Percentiles rank a stretch among this genome's conserved stretches.
Conservation (phyloP, 371 early-diverging fungal genomes). For the Zancudomyces culisetae region DNA sequence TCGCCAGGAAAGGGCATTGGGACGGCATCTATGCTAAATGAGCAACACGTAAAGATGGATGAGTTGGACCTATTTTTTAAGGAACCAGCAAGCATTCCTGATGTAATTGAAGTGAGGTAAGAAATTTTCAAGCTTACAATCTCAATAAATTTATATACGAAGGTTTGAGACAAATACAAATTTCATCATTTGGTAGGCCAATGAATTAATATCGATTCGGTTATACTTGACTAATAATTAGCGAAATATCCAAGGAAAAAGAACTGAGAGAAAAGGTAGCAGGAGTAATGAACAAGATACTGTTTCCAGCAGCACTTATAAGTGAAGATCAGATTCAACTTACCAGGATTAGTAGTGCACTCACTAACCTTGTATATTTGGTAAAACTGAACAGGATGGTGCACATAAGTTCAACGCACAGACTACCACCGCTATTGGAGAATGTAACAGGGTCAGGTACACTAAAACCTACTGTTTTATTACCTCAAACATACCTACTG, state of each 20-base stretch:
- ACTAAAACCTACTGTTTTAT: neutral
- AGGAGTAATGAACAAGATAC: neutral
- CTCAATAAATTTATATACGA: no score
- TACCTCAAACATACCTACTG: conserved; percentile 33
- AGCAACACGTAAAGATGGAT: neutral
- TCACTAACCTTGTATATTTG: conserved; percentile 71
- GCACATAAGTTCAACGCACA: conserved; percentile 1
- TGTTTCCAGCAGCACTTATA: neutral
- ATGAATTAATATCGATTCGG: no score
- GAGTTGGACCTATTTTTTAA: neutral
- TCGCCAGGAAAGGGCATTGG: neutral
- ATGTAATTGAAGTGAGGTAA: neutral
- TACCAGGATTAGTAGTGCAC: conserved; percentile 53
- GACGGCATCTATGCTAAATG: neutral
- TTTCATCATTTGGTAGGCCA: no score
- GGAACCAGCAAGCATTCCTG: neutral
- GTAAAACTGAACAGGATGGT: conserved; percentile 28
- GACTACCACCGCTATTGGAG: conserved; percentile 7
- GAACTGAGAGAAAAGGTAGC: neutral
- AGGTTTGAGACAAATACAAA: no score
- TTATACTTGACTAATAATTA: no score
- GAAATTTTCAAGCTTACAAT: no score
- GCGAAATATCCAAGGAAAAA: no score
- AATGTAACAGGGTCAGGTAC: neutral
- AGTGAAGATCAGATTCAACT: neutral